Evolutionary conservation across 305 asterid species (phyloP), one percentile per base, ranked within the genome.

Genomic region (Fraxinus paxiana): DNA sequence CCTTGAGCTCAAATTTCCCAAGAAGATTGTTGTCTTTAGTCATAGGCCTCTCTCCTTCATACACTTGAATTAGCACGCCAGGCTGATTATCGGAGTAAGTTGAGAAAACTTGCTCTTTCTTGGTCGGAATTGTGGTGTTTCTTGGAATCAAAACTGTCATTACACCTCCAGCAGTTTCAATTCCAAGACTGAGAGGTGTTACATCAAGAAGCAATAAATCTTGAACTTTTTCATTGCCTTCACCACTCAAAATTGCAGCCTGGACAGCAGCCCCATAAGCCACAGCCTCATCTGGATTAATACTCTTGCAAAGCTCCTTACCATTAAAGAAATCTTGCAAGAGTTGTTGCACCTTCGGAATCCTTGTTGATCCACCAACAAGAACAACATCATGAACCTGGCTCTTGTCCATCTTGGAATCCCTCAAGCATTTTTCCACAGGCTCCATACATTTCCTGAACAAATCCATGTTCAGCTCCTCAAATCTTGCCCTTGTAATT

Each of bases 221-320:
- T 79, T 91, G 92, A 48, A 91, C 90, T 30, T 86, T 91, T 51
- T 86, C 80, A 20, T 88, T 81, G 5, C 89, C 88, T 81, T 89
- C 92, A 9, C 94, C 94, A 15, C 80, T 79, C 31, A 90, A 61
- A 48, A 89, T 90, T 10, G 92, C 91, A n/a, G 91, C 92, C 79
- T 91, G 91, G 2, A 89, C 92, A 1, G 94, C 90, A 4, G 94
- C 90, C 3, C 92, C 92, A 35, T 89, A 91, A 0, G 91, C 94
- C 69, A 91, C 91, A 1, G 90, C 90, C 81, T 91, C 92, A 6
- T 89, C 92, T 6, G 92, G 94, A 12, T 90, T 89, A 2, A 90
- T 90, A 61, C 91, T 89, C 84, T 89, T 89, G 82, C 91, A 89
- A 3, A 90, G 92, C 86, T 90, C 92, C 69, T 90, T 88, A 0